phyloP scores from a whole-genome alignment of 2,329 filamentous ascomycete genomes.

The Tolypocladium pustulatum region DNA sequence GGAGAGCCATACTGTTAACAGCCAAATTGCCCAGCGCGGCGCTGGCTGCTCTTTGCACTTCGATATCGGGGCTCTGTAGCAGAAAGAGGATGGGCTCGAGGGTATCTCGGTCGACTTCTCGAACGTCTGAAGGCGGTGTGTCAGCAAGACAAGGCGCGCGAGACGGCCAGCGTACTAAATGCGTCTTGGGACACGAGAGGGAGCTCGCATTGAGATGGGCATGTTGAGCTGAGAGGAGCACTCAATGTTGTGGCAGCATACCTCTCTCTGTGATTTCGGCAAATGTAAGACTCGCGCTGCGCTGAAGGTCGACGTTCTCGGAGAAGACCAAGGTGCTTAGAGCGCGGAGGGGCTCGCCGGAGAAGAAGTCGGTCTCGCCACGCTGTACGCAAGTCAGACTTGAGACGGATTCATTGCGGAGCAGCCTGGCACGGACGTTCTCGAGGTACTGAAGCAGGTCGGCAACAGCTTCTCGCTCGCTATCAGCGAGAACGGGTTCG shows the following conservation, averaged over 20 bases:
- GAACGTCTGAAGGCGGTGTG: conserved; percentile 58
- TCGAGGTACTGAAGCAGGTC: conserved; percentile 93
- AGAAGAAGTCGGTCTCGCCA: conserved; percentile 96
- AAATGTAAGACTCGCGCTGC: conserved; percentile 95
- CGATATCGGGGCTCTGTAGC: conserved; percentile 88
- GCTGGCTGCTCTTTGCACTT: conserved; percentile 93
- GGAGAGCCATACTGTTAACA: conserved; percentile 68
- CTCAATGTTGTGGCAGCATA: conserved; percentile 33
- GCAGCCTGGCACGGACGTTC: conserved; percentile 55
- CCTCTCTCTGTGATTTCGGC: conserved; percentile 98
- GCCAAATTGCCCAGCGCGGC: conserved; percentile 92
- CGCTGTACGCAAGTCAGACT: conserved; percentile 47
- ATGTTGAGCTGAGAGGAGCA: too few relatives aligned
- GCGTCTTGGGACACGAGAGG: not conserved
- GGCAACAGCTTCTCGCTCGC: conserved; percentile 91
- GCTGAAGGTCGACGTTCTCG: conserved; percentile 94
- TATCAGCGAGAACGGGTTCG: conserved; percentile 84
- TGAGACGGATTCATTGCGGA: not conserved
- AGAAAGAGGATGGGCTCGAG: conserved; percentile 93
- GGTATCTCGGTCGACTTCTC: conserved; percentile 89
- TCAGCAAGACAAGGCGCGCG: conserved; percentile 1
- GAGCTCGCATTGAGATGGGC: not conserved
- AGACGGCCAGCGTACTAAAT: not conserved
- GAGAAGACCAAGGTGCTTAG: conserved; percentile 95
- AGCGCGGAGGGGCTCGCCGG: conserved; percentile 85